Evolutionary conservation across 169 alveolate species (phyloP), one percentile per base, ranked within the genome.

Genomic region (Plasmodium cynomolgi): DNA sequence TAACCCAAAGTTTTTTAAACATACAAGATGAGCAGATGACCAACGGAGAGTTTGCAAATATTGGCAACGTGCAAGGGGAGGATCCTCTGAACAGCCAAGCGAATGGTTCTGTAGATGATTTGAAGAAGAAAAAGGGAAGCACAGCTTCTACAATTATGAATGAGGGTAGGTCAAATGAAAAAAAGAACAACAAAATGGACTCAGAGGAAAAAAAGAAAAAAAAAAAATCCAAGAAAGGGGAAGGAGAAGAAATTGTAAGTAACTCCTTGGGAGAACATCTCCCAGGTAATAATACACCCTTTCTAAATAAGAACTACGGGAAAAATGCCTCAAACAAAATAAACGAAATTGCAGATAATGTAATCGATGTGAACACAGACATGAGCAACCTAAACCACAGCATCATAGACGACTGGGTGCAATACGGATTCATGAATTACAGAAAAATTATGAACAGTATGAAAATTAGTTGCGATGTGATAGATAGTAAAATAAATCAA

Each of bases 401-500:
- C 34, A 58, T 81, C 6, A 91, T 91, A 44, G 73, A 81, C 75
- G 95, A 91, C 5, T 91, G 95, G 95, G 33, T 83, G 15, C 50
- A 91, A 1, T 91, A 81, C 47, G 91, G 92, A 6, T 83, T 68
- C 33, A 91, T 91, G 84, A 91, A 91, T 33, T 91, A 91, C 77
- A 20, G 37, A 11, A 91, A 91, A 79, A 29, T 81, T 41, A 83
- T 72, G 84, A 81, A 82, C n/a, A 91, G 71, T 56, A 91, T 91
- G 92, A 91, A 91, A 58, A 33, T 73, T 37, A 82, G 81, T 91
- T 31, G 95, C 23, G 84, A 82, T 91, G 37, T 91, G 5, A 73
- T 91, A 34, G 95, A 91, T 29, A 83, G 13, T 15, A 83, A 91
- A 71, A 91, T 91, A 72, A 81, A 41, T 56, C 95, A 91, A 73